These are phyloP conservation scores for Avicennia marina DNA, from an alignment of 257 asterid species.

Conservation along the genomic window DNA sequence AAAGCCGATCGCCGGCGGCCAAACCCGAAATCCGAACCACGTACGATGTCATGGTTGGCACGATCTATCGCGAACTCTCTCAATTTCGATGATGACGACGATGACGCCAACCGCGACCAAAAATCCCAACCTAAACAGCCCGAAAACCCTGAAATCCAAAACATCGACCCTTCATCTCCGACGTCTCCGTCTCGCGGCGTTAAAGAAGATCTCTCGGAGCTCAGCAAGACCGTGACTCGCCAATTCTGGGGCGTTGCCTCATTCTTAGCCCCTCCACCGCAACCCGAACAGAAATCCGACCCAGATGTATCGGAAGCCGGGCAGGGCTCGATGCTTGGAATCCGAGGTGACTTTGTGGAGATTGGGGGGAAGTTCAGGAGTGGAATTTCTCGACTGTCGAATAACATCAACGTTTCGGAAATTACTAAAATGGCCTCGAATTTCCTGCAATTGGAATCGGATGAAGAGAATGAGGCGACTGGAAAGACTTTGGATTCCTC, in stretches of 20 bases:
- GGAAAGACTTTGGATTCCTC: conserved; percentile 21
- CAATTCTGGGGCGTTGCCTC: conserved; percentile 99
- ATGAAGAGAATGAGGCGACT: conserved; percentile 46
- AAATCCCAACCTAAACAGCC: conserved; percentile 17
- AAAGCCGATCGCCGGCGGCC: conserved; percentile 31
- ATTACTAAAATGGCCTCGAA: conserved; percentile 83
- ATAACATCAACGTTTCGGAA: conserved; percentile 76
- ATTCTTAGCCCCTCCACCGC: conserved; percentile 89
- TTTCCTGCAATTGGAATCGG: conserved; percentile 77
- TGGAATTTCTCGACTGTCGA: conserved; percentile 77
- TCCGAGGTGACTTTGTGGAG: conserved; percentile 85
- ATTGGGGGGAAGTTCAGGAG: conserved; percentile 90
- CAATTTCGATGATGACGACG: conserved; percentile 56
- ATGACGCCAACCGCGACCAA: conserved; percentile 14
- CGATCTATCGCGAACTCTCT: conserved; percentile 93
- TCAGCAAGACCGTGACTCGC: conserved; percentile 77
- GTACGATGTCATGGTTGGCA: conserved; percentile 84
- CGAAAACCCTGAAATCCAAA: conserved; percentile 26
- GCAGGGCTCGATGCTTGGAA: conserved; percentile 45
- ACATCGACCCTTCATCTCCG: conserved; percentile 39
- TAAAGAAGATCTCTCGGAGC: conserved; percentile 89
- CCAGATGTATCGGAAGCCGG: conserved; percentile 27
- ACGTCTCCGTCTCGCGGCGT: conserved; percentile 76
- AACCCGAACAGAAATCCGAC: conserved; percentile 35
- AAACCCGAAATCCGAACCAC: conserved; percentile 7